phyloP scores from a whole-genome alignment of 768 basidiomycete genomes.

The Hysterangium stoloniferum region DNA sequence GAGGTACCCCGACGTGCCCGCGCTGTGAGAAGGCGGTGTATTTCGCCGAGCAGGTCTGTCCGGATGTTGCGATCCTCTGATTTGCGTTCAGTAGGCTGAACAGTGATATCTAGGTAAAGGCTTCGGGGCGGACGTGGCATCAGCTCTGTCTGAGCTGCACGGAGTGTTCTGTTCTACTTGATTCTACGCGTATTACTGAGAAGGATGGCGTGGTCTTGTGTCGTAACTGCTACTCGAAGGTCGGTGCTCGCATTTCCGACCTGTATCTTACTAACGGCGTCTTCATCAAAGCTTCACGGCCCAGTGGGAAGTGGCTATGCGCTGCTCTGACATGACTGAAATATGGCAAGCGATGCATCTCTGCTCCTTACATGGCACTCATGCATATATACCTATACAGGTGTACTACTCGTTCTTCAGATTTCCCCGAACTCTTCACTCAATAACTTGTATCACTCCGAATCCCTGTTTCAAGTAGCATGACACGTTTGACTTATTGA shows the following conservation, averaged over 20 bases:
- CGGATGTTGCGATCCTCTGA: not conserved
- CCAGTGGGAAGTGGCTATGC: constrained; percentile 72
- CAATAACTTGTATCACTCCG: too few relatives aligned
- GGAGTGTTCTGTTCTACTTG: constrained; percentile 60
- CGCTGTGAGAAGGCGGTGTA: constrained; percentile 71
- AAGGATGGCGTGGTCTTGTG: constrained; percentile 70
- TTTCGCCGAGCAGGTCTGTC: constrained; percentile 71
- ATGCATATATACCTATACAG: too few relatives aligned
- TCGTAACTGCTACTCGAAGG: constrained; percentile 67
- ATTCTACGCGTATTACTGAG: constrained; percentile 65
- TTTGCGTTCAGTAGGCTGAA: not conserved
- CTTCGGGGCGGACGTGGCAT: constrained; percentile 74
- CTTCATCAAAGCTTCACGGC: constrained; percentile 49
- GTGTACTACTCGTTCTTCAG: too few relatives aligned
- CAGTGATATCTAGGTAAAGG: constrained; percentile 49
- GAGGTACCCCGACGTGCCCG: constrained; percentile 54
- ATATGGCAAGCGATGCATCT: not conserved
- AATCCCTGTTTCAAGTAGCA: too few relatives aligned
- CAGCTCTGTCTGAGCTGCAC: constrained; percentile 71
- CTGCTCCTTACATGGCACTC: too few relatives aligned
- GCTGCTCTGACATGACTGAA: constrained; percentile 45
- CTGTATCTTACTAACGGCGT: not conserved
- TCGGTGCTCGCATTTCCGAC: constrained; percentile 15
- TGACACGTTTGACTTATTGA: too few relatives aligned
- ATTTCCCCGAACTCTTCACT: too few relatives aligned